A percentile compares a stretch with the other conserved stretches of the same genome.
Evolutionary conservation across 768 basidiomycete species (phyloP).

Genomic region (Boletus insuetus): DNA sequence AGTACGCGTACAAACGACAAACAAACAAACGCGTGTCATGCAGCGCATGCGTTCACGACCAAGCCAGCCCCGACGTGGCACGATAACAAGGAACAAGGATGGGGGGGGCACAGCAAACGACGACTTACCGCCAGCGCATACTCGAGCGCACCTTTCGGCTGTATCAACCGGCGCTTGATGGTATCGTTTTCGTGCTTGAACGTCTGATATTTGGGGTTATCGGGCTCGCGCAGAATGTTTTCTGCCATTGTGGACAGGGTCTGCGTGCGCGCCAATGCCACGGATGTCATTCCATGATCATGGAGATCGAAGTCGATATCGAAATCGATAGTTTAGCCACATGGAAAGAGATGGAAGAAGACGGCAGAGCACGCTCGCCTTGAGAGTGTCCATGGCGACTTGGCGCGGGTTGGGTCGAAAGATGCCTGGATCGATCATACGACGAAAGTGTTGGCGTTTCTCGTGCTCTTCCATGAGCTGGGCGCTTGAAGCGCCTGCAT

Average conservation of each 20-base stretch:
- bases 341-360: no score
- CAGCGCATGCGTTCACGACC: no score
- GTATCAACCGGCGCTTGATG: constrained; percentile 65
- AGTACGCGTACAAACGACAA: no score
- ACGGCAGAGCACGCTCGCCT: constrained; percentile 37
- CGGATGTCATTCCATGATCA: no score
- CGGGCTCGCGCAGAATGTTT: constrained; percentile 70
- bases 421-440: constrained; percentile 79
- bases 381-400: constrained; percentile 58
- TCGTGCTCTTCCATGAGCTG: constrained; percentile 51
- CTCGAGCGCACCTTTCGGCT: constrained; percentile 71
- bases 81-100: no score
- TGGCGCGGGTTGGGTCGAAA: constrained; percentile 64
- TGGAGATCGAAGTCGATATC: no score
- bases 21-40: no score
- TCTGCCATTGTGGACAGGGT: constrained; percentile 66
- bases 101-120: no score
- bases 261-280: constrained; percentile 21
- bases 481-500: neutral
- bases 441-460: constrained; percentile 66
- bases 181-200: constrained; percentile 75
- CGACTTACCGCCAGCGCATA: constrained; percentile 62
- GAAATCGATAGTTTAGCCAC: no score
- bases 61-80: no score
- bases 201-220: constrained; percentile 65